Base-by-base conservation (phyloP, 2,329 filamentous ascomycete species). In the Pezicula carpinea region DNA sequence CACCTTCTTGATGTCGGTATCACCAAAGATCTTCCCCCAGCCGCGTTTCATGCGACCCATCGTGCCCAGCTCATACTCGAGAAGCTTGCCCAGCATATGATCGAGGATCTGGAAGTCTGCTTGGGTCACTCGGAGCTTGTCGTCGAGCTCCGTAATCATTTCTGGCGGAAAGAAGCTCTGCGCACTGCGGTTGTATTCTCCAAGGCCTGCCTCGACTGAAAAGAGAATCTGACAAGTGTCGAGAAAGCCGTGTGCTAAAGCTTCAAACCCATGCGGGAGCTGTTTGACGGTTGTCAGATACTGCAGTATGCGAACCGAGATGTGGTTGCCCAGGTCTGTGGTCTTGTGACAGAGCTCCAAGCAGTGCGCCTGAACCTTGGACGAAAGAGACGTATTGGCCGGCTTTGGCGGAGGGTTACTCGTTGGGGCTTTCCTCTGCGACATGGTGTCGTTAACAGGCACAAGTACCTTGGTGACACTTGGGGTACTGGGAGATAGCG, bases 191-290 rank as follows among this genome's bases (percentile, higher is more conserved):
- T 70, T 64, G 38, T 71, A 74, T 55, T 81, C 76, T n/a, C 67
- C 64, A 44, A 87, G 71, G 5, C 83, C 83, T 18, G 79, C 76
- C 63, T 86, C 82, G 51, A 87, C 81, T n/a, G 79, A 77, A 71
- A 82, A 85, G 35, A 87, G 69, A 35, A 82, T 77, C 45, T 81
- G 76, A 61, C 79, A 83, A 5, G 80, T 78, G 47, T 86, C 82
- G 48, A 88, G 73, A 58, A 87, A 85, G 53, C 83, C 80, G 51
- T 76, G 74, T 8, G 83, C 81, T 17, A 87, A 71, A 21, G 72
- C 67, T 49, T 77, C 74, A 61, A 84, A 79, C 26, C 77, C 76
- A 43, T 73, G 66, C 0, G 76, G 75, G 31, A 75, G 70, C 31
- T 73, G 66, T 55, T 78, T 80, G 48, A 74, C 72, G 4, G 75